Conservation (phyloP, 768 basidiomycete genomes). For the Trametes gibbosa region DNA sequence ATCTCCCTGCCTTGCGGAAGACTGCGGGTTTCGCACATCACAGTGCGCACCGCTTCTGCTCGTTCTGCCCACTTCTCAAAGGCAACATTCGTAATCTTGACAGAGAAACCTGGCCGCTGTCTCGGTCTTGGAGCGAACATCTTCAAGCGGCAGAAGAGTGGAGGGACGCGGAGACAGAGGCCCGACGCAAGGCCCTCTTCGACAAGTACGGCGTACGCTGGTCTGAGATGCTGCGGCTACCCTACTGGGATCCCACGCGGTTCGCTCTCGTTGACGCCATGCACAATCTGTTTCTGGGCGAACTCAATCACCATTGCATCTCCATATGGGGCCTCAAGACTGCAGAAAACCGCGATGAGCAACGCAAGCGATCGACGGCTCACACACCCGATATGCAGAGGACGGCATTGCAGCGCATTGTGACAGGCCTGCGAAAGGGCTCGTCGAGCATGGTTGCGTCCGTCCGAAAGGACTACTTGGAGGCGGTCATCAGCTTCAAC, state of each 20-base stretch:
- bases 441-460: neutral
- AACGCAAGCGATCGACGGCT: neutral
- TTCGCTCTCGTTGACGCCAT: constrained; percentile 27
- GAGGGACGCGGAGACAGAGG: constrained; percentile 11
- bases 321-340: neutral
- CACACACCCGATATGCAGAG: neutral
- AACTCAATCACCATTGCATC: neutral
- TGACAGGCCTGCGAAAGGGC: neutral
- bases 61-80: constrained; percentile 24
- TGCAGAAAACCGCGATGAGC: neutral
- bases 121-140: constrained; percentile 17
- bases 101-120: constrained; percentile 23
- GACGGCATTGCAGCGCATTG: neutral
- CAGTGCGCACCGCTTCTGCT: constrained; percentile 28
- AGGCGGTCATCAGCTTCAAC: neutral
- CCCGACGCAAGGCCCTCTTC: constrained; percentile 9
- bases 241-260: constrained; percentile 27
- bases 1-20: constrained; percentile 35
- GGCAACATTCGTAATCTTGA: constrained; percentile 32
- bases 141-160: constrained; percentile 1
- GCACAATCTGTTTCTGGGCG: constrained; percentile 25
- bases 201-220: constrained; percentile 22
- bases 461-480: neutral
- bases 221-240: constrained; percentile 22
- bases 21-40: constrained; percentile 28